These are phyloP conservation scores for Arabidopsis arenosa DNA, from an alignment of 345 rosid species.

Conservation along the genomic window DNA sequence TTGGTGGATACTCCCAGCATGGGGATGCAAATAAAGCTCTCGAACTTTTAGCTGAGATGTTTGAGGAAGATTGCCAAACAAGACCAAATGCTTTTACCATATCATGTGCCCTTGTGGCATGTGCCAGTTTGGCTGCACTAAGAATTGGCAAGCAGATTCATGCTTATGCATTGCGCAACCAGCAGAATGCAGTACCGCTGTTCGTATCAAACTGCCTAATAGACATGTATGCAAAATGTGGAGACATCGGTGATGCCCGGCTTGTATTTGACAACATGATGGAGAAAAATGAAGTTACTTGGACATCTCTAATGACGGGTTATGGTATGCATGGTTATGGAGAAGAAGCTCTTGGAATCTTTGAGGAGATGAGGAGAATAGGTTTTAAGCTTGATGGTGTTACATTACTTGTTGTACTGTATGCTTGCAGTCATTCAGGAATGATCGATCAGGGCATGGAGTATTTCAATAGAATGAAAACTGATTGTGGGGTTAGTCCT, in stretches of 20 bases:
- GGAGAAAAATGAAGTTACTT: slow-evolving; percentile 69
- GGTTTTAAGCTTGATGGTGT: slow-evolving; percentile 69
- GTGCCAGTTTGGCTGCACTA: slow-evolving; percentile 73
- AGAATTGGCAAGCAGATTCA: slow-evolving; percentile 78
- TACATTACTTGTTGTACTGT: slow-evolving; percentile 74
- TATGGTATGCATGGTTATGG: slow-evolving; percentile 91
- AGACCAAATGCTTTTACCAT: slow-evolving; percentile 82
- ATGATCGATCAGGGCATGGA: slow-evolving; percentile 74
- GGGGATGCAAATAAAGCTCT: slow-evolving; percentile 82
- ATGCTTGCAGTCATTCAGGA: slow-evolving; percentile 93
- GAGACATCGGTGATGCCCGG: slow-evolving; percentile 62
- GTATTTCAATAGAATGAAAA: slow-evolving; percentile 61
- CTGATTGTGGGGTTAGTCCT: slow-evolving; percentile 60
- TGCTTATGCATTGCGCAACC: slow-evolving; percentile 65
- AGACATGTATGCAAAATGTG: slow-evolving; percentile 88
- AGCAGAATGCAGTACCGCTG: slow-evolving; percentile 41
- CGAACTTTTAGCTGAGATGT: slow-evolving; percentile 64
- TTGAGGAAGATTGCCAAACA: slow-evolving; percentile 48
- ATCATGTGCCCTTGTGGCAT: slow-evolving; percentile 81
- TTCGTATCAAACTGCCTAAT: slow-evolving; percentile 75
- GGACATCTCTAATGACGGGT: slow-evolving; percentile 83
- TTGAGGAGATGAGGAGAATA: slow-evolving; percentile 60
- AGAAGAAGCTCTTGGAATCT: slow-evolving; percentile 62
- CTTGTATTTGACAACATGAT: slow-evolving; percentile 65
- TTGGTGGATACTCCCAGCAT: slow-evolving; percentile 85